Base-by-base conservation (phyloP, 352 stramenopile genomes). In the Phytopythium cucurbitacearum region DNA sequence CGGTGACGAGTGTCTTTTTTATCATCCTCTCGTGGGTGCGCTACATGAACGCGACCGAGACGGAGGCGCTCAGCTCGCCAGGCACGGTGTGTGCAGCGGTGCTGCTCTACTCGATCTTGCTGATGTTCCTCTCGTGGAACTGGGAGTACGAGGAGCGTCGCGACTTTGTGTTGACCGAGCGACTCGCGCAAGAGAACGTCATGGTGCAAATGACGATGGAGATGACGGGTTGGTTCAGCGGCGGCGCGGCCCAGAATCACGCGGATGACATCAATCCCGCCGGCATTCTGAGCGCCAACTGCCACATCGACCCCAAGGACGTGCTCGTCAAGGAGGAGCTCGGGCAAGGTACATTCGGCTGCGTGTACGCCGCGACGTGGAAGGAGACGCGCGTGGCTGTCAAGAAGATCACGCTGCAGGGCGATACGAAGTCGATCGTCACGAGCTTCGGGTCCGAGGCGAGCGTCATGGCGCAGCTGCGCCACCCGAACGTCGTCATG, bases 141-240 rank as follows among this genome's bases (percentile, higher is more conserved):
- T 94, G 81, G 81, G 84, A 94, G 65, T 92, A 92, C 34, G 80
- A 91, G 73, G 81, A 94, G 57, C 83, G 84, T n/a, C 79, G 81
- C 12, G 81, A 90, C 58, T 94, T 94, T 37, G 78, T 91, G 35
- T 52, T 94, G 40, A 90, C 84, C 0, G 78, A 94, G 51, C 73
- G 80, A 32, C 69, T 91, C n/a, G 80, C 84, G 1, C 80, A 94
- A 40, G 81, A 94, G 53, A 92, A 94, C 32, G 81, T 91, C 6
- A 81, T 91, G 73, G 80, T 92, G 48, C 84, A 94, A 50, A 94
- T 91, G 81, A 92, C 81, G 2, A 91, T 94, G 78, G 81, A 91
- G 56, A 91, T 94, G 84, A 92, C 81, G 0, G 81, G 81, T 15
- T 94, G 84, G 81, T 94, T 94, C 62, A 90, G 79, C 47, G 84